These are phyloP conservation scores for Allium sativum DNA, from an alignment of 106 monocot genomes.

Conservation along the genomic window DNA sequence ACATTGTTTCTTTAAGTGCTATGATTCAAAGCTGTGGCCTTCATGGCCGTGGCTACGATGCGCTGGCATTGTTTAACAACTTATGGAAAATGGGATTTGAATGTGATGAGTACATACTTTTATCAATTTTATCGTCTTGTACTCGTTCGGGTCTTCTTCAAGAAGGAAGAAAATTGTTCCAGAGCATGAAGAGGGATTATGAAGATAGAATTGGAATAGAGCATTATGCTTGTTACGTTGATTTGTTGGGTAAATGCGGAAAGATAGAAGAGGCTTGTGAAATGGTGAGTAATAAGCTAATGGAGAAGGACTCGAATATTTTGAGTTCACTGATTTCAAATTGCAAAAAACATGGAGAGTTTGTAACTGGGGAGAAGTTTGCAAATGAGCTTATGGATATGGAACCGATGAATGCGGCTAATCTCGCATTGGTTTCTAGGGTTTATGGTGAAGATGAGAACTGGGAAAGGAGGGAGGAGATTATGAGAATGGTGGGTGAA, in stretches of 20 bases:
- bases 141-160: slow-evolving; percentile 34
- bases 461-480: slow-evolving; percentile 18
- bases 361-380: slow-evolving; percentile 20
- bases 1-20: slow-evolving; percentile 34
- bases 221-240: slow-evolving; percentile 37
- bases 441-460: slow-evolving; percentile 22
- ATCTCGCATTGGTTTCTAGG: slow-evolving; percentile 21
- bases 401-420: slow-evolving; percentile 31
- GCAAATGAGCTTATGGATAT: slow-evolving; percentile 16
- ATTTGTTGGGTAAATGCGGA: slow-evolving; percentile 24
- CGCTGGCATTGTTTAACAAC: slow-evolving; percentile 26
- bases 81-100: slow-evolving; percentile 20
- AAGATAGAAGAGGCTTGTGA: slow-evolving; percentile 27
- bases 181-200: not conserved
- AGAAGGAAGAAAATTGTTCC: slow-evolving; percentile 20
- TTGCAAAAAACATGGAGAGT: slow-evolving; percentile 20
- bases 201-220: not conserved
- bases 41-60: slow-evolving; percentile 33
- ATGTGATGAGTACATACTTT: slow-evolving; percentile 33
- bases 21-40: slow-evolving; percentile 43
- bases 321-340: slow-evolving; percentile 24
- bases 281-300: slow-evolving; percentile 17
- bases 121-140: slow-evolving; percentile 37
- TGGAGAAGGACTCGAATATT: slow-evolving; percentile 15
- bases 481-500: slow-evolving; percentile 17